These are phyloP conservation scores for Silene conica DNA, from an alignment of 148 eudicot genomes.

Conservation along the genomic window DNA sequence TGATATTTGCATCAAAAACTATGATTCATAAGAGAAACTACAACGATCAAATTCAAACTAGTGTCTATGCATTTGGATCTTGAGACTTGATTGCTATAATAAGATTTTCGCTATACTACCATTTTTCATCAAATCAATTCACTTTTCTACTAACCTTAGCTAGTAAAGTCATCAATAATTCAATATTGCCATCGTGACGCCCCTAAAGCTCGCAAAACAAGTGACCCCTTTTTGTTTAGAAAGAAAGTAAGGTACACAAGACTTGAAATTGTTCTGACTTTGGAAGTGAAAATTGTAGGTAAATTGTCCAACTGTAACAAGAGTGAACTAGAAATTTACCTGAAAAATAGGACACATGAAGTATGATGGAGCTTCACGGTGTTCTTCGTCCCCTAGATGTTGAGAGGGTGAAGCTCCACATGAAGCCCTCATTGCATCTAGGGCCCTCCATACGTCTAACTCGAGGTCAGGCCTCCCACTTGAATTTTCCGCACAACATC, in stretches of 20 bases:
- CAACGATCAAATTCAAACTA: background rate
- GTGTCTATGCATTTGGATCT: background rate
- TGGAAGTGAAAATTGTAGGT: background rate
- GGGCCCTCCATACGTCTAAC: conserved; percentile 64
- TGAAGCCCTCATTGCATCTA: conserved; percentile 56
- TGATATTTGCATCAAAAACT: conserved; percentile 9
- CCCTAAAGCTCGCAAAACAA: too few relatives aligned
- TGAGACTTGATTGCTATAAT: background rate
- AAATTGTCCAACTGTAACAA: background rate
- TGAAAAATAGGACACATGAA: conserved; percentile 82
- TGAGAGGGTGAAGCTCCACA: conserved; percentile 38
- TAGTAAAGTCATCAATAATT: too few relatives aligned
- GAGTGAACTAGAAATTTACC: conserved; percentile 32
- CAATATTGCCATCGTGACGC: too few relatives aligned
- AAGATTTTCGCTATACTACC: background rate
- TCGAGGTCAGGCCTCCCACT: conserved; percentile 57
- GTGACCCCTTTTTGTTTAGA: too few relatives aligned
- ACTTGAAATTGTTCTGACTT: background rate
- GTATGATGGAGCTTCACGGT: conserved; percentile 53
- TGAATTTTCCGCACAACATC: conserved; percentile 48
- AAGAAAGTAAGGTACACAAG: background rate
- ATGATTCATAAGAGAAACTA: background rate
- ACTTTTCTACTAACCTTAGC: background rate
- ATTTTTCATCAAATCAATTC: background rate
- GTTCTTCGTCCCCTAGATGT: conserved; percentile 35